These are phyloP conservation scores for Aspergillus ustus DNA, from an alignment of 2,329 filamentous ascomycete genomes.

Conservation along the genomic window DNA sequence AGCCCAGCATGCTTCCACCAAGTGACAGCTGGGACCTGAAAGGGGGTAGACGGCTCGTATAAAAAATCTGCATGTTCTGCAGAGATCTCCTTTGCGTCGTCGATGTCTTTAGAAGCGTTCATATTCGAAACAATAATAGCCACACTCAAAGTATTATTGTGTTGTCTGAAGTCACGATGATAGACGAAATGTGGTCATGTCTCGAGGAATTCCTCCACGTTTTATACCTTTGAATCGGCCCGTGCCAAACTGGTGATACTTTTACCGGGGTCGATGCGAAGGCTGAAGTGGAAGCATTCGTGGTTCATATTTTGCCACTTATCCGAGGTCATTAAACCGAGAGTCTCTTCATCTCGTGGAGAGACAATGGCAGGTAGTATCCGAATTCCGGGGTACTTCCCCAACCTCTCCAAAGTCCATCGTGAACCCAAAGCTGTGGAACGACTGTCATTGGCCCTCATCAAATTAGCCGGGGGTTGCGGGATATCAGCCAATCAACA, in stretches of 20 bases:
- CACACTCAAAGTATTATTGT: not conserved
- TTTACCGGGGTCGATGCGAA: not conserved
- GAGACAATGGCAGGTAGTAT: not conserved
- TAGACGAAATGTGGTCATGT: not conserved
- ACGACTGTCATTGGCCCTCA: not conserved
- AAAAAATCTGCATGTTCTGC: not conserved
- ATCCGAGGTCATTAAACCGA: not conserved
- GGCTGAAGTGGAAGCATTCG: not conserved
- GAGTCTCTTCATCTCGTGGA: not conserved
- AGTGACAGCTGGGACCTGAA: slow-evolving; percentile 18
- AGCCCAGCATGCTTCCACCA: slow-evolving; percentile 24
- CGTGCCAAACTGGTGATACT: not conserved
- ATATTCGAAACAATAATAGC: not conserved
- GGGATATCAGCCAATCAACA: slow-evolving; percentile 25
- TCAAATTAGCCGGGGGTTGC: not conserved
- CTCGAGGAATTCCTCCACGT: not conserved
- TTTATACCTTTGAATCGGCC: not conserved
- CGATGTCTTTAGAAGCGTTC: not conserved
- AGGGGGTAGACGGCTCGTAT: not conserved
- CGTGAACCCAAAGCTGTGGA: not conserved
- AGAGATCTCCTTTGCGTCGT: not conserved
- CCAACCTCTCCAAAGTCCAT: not conserved
- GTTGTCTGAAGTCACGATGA: not conserved
- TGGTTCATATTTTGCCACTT: not conserved
- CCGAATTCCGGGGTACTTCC: not conserved